Evolutionary conservation across 2,329 filamentous ascomycete species (phyloP), one percentile per base, ranked within the genome.

Genomic region (Fusarium staphyleae): DNA sequence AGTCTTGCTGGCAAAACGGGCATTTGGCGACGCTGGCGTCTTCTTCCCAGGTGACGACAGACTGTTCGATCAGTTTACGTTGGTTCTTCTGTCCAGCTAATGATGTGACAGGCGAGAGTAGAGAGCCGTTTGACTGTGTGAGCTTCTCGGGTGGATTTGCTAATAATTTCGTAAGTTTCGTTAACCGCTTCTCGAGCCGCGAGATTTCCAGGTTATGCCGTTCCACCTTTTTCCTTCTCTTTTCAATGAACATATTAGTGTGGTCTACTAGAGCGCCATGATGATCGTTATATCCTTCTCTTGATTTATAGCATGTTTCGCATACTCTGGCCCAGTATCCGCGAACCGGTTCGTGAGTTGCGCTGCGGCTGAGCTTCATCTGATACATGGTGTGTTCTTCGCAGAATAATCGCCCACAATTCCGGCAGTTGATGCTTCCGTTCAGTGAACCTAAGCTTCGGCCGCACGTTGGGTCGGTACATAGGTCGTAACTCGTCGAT

Each of bases 321-420:
- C 95, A 99, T 2, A 98, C 93, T 44, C 95, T 80, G 66, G 91
- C 96, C 95, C 95, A 99, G 64, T 91, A 84, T 7, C 95, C 95
- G 57, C 93, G 81, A 2, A 95, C 85, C 0, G 95, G 93, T 60
- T 99, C 95, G 74, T 97, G 91, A 52, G 87, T 84, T 4, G 95
- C 95, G 24, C 92, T 89, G 48, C 93, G 82, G 8, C 93, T 96
- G 10, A 99, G 81, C 78, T 96, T 97, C 90, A 98, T 98, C 77
- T 99, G 93, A 70, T 98, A 99, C 93, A 99, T 96, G 45, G 95
- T 98, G 72, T 99, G 95, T 65, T 93, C 90, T 69, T 98, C 95
- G 74, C 95, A 99, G 71, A 98, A 99, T 33, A 99, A 77, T 65
- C 88, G 88, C 6, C 95, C 95, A 68, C 95, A 99, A 59, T 93